Evolutionary conservation across 1,139 yeast species (phyloP).

Genomic region (Lizanozyma gosingica): DNA sequence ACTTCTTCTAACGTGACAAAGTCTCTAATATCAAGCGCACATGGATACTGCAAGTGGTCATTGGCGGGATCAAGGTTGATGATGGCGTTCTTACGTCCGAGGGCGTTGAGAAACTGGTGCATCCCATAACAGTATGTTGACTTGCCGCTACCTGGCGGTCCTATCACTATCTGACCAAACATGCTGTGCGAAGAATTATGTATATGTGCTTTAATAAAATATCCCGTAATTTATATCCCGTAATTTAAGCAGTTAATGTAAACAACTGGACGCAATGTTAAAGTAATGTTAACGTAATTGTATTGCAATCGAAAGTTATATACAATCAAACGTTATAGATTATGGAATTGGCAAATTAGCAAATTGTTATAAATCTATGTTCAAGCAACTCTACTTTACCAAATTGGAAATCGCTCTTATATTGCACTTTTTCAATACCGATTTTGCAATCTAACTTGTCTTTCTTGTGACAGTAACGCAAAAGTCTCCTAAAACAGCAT

Average conservation of each 20-base stretch:
- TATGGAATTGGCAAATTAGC: slow-evolving; percentile 1
- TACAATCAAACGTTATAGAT: background rate
- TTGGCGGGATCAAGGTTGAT: slow-evolving; percentile 94
- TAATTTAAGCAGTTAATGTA: background rate
- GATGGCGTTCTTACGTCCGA: slow-evolving; percentile 79
- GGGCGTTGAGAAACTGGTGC: slow-evolving; percentile 84
- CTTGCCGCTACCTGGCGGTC: slow-evolving; percentile 98
- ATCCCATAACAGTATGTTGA: slow-evolving; percentile 92
- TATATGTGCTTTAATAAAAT: background rate
- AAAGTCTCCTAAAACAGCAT: too few relatives aligned
- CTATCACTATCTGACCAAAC: slow-evolving; percentile 90
- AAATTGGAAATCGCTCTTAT: too few relatives aligned
- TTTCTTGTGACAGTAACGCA: too few relatives aligned
- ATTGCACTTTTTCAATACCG: too few relatives aligned
- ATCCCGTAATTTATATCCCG: background rate
- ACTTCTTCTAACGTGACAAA: slow-evolving; percentile 80
- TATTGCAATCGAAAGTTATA: background rate
- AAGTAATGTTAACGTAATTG: background rate
- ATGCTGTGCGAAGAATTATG: slow-evolving; percentile 10
- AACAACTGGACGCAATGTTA: background rate
- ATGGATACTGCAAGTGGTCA: slow-evolving; percentile 71
- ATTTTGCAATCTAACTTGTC: too few relatives aligned
- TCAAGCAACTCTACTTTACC: too few relatives aligned
- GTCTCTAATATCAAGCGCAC: slow-evolving; percentile 83
- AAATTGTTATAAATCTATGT: background rate